phyloP scores from a whole-genome alignment of 441 rosid species.

The Gossypium lobatum region DNA sequence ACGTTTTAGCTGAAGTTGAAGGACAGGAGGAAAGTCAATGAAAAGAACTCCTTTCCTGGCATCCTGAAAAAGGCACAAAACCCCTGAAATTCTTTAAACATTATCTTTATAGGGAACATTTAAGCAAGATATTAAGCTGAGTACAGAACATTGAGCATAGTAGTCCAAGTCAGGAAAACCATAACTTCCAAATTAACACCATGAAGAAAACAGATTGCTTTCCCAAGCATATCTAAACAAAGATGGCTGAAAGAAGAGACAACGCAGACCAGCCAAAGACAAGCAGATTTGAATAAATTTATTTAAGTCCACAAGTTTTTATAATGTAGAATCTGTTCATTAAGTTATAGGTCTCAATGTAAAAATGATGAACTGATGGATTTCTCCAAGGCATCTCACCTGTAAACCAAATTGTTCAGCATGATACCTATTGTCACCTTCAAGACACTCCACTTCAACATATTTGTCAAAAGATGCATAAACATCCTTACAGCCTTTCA shows the following conservation, averaged over 20 bases:
- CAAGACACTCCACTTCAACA: conserved; percentile 60
- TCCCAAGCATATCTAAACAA: neutral
- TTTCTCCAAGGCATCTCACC: conserved; percentile 25
- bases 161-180: neutral
- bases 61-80: conserved; percentile 40
- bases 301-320: neutral
- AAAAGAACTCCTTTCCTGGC: conserved; percentile 71
- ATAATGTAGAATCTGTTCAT: neutral
- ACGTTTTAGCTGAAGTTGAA: conserved; percentile 72
- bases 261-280: neutral
- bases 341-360: neutral
- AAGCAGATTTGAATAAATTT: neutral
- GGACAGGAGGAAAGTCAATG: conserved; percentile 75
- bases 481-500: conserved; percentile 54
- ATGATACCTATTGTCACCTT: conserved; percentile 55
- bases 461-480: conserved; percentile 57
- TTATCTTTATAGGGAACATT: neutral
- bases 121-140: conserved; percentile 2
- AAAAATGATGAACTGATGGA: neutral
- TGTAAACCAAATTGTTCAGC: conserved; percentile 53
- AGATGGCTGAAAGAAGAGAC: neutral
- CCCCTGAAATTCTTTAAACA: neutral
- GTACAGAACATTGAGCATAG: neutral
- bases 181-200: neutral
- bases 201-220: neutral